Percentiles rank a stretch among this genome's conserved stretches.
phyloP scores from a whole-genome alignment of 306 rosid genomes.

The Canavalia ensiformis region DNA sequence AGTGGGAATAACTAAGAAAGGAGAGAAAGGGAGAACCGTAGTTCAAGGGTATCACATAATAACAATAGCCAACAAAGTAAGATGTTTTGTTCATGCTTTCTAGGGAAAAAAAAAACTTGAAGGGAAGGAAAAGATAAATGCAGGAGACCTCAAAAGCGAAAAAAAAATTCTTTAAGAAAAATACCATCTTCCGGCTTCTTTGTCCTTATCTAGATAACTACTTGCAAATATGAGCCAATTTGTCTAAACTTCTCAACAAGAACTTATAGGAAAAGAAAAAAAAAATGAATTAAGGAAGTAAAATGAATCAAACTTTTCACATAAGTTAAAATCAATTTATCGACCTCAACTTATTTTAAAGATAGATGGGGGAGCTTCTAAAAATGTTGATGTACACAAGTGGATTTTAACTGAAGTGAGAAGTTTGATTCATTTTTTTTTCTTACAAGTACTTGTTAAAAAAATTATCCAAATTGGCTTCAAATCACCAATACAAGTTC shows the following conservation, averaged over 20 bases:
- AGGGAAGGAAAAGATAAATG: not conserved
- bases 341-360: not conserved
- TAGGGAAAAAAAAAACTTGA: not conserved
- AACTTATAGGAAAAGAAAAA: no score
- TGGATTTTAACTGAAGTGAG: not conserved
- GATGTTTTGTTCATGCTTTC: constrained; percentile 19
- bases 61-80: constrained; percentile 30
- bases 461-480: not conserved
- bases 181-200: constrained; percentile 2
- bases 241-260: not conserved
- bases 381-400: no score
- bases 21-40: not conserved
- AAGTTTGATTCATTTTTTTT: not conserved
- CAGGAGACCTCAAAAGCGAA: constrained; percentile 26
- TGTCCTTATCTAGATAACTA: constrained; percentile 31
- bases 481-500: not conserved
- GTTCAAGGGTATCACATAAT: constrained; percentile 19
- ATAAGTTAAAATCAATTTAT: not conserved
- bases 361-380: not conserved
- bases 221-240: constrained; percentile 18
- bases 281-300: no score
- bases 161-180: constrained; percentile 4
- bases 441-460: not conserved
- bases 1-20: constrained; percentile 22
- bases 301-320: no score